phyloP scores from a whole-genome alignment of 1,139 yeast species.

The Lizanozyma gosingica region DNA sequence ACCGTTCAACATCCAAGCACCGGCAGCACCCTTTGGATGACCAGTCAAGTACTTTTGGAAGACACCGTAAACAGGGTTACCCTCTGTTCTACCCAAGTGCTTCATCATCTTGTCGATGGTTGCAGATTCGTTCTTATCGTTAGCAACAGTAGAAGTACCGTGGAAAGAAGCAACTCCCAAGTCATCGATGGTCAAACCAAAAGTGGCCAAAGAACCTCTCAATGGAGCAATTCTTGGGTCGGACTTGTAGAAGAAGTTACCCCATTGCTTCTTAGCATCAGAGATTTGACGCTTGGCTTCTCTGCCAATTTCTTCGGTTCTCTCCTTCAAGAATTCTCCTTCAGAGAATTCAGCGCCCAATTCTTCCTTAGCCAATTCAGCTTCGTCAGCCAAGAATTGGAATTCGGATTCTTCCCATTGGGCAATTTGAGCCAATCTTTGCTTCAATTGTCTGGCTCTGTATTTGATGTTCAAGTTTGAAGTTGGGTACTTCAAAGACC shows the following conservation, averaged over 20 bases:
- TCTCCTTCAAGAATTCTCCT: slow-evolving; percentile 58
- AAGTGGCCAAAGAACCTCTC: slow-evolving; percentile 94
- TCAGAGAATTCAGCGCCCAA: slow-evolving; percentile 47
- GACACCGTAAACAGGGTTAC: slow-evolving; percentile 96
- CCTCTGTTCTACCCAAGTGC: slow-evolving; percentile 94
- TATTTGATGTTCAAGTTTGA: slow-evolving; percentile 83
- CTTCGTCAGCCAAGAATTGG: slow-evolving; percentile 40
- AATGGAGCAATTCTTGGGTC: slow-evolving; percentile 95
- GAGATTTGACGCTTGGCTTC: slow-evolving; percentile 81
- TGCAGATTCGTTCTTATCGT: slow-evolving; percentile 94
- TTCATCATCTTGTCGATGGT: slow-evolving; percentile 87
- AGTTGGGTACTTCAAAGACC: slow-evolving; percentile 71
- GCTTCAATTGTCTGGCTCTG: slow-evolving; percentile 85
- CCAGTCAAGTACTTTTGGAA: slow-evolving; percentile 99
- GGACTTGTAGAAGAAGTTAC: slow-evolving; percentile 84
- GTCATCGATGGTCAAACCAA: slow-evolving; percentile 88
- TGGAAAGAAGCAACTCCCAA: slow-evolving; percentile 98
- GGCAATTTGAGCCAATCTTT: slow-evolving; percentile 71
- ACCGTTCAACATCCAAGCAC: slow-evolving; percentile 99
- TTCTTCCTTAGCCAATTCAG: slow-evolving; percentile 58
- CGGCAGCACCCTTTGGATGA: slow-evolving; percentile 99
- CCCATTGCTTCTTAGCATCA: slow-evolving; percentile 91
- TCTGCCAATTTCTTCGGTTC: slow-evolving; percentile 78
- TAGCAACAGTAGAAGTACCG: slow-evolving; percentile 97
- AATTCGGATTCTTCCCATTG: slow-evolving; percentile 81